Base-by-base conservation (phyloP, 768 basidiomycete species). In the Trametes cubensis region DNA sequence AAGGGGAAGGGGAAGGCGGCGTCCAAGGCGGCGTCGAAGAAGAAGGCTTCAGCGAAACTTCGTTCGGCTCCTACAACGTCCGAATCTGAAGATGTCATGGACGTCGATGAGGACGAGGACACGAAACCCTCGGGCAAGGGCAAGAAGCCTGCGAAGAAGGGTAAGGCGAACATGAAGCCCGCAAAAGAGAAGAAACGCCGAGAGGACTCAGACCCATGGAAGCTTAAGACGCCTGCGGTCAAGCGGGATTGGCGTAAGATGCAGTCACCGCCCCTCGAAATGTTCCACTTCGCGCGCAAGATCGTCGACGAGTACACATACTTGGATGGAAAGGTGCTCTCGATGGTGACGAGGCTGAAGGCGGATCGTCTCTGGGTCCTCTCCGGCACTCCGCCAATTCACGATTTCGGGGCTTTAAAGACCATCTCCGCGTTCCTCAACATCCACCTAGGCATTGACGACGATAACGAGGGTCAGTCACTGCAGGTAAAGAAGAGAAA, bases 241-340 rank as follows among this genome's bases (percentile, higher is more conserved):
- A 79, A 81, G 69, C 80, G 79, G 55, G 86, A 96, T 66, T 96
- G 88, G 88, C 87, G 79, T 7, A 76, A 85, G 68, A 90, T 95
- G 86, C 82, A 85, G 54, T 83, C 87, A 1, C 94, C 95, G 0
- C 90, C 94, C 18, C 76, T 97, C 55, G 93, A 96, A 74, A 89
- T 94, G 81, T 97, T 98, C 84, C 85, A 94, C 70, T 97, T 92
- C 72, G 79, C 91, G 4, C 88, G 95, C 6, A 83, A 90, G 28
- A 89, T 98, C 53, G 87, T 96, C 44, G 95, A 97, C 75, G 95
- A 98, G 71, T 98, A 95, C 73, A 95, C 94, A 1, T 97, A 98
- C 69, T 81, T 95, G 23, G 86, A 88, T 25, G 92, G 90, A 56
- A 87, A 90, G 68, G 81, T 87, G 7, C 89, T 91, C 63, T 81